Evolutionary conservation across 2,329 filamentous ascomycete species (phyloP).

Genomic region (Fusarium irregulare): DNA sequence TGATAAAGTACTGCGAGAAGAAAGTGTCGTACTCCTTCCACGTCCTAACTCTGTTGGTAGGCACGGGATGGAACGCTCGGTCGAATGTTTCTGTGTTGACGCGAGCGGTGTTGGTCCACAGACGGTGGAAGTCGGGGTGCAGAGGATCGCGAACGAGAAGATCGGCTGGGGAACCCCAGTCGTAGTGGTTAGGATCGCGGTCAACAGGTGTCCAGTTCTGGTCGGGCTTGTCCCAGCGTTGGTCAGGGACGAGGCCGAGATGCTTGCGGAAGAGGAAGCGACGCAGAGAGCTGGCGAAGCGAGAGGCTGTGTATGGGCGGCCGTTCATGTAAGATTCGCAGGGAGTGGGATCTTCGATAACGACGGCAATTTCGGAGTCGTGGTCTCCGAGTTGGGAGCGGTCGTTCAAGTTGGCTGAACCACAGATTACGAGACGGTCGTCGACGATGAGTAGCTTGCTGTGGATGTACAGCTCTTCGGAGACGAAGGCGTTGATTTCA

Average conservation of each 20-base stretch:
- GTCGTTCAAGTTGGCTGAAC: conserved; percentile 71
- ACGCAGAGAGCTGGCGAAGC: conserved; percentile 83
- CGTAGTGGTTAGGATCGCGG: conserved; percentile 76
- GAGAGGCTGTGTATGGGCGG: conserved; percentile 74
- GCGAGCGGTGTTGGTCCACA: conserved; percentile 79
- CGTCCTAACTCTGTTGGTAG: conserved; percentile 73
- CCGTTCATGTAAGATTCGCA: conserved; percentile 81
- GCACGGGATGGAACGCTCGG: conserved; percentile 84
- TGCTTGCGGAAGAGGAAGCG: conserved; percentile 92
- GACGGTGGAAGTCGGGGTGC: conserved; percentile 71
- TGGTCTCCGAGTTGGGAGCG: conserved; percentile 83
- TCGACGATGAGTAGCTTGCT: conserved; percentile 83
- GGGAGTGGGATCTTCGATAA: conserved; percentile 81
- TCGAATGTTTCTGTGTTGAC: conserved; percentile 85
- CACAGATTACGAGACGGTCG: conserved; percentile 83
- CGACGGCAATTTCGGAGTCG: conserved; percentile 89
- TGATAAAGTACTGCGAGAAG: conserved; percentile 74
- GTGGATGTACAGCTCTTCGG: conserved; percentile 72
- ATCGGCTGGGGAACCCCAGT: conserved; percentile 76
- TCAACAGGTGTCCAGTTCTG: conserved; percentile 82
- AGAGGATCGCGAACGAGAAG: conserved; percentile 80
- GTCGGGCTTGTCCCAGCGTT: conserved; percentile 73
- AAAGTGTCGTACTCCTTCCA: conserved; percentile 81
- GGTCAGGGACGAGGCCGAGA: conserved; percentile 82
- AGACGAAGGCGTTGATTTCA: conserved; percentile 71